Percentiles rank a stretch among this genome's conserved stretches.
Evolutionary conservation across 2,329 filamentous ascomycete genomes (phyloP).

Genomic region (Aquanectria penicillioides): DNA sequence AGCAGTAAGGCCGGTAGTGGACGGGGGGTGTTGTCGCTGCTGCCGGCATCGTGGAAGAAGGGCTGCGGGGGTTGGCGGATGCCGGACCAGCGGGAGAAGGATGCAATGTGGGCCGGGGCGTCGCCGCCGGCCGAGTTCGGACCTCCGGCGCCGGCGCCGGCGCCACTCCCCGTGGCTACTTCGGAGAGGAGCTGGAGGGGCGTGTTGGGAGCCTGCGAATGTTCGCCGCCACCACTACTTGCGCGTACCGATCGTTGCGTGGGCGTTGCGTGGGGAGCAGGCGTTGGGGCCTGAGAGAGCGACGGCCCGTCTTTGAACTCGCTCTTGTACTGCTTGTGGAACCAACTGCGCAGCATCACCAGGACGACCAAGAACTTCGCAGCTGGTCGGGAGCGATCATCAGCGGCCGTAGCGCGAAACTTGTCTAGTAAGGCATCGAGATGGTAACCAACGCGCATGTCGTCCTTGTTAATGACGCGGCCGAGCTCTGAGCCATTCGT

Average conservation of each 20-base stretch:
- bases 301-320: conserved; percentile 29
- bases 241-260: conserved; percentile 23
- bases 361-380: conserved; percentile 78
- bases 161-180: conserved; percentile 60
- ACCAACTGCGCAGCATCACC: conserved; percentile 77
- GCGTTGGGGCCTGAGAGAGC: conserved; percentile 6
- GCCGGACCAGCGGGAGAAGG: conserved; percentile 36
- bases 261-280: conserved; percentile 20
- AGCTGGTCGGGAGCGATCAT: conserved; percentile 71
- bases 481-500: conserved; percentile 73
- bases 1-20: conserved; percentile 1
- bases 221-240: conserved; percentile 17
- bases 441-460: conserved; percentile 73
- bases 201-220: conserved; percentile 54
- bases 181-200: conserved; percentile 67
- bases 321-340: conserved; percentile 60
- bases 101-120: conserved; percentile 23
- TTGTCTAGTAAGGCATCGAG: conserved; percentile 76
- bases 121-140: conserved; percentile 24
- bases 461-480: conserved; percentile 74
- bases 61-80: conserved; percentile 44
- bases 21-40: conserved; percentile 21
- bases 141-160: conserved; percentile 16
- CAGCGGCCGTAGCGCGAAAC: conserved; percentile 71
- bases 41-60: conserved; percentile 50